phyloP scores from a whole-genome alignment of 1,284 basidiomycete genomes.

The Ustanciosporium gigantosporum region DNA sequence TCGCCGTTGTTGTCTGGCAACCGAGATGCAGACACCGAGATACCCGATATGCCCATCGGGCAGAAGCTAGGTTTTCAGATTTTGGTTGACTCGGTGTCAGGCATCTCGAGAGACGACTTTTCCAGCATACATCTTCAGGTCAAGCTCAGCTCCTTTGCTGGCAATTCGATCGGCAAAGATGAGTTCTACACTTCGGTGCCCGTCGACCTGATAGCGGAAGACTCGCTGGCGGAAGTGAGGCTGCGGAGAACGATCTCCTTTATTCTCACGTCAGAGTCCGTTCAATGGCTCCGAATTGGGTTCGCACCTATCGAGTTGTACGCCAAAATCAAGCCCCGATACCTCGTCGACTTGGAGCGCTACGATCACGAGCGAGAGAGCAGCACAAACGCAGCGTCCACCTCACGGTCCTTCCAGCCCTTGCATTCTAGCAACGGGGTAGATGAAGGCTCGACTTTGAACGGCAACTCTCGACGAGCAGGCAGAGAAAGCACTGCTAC shows the following conservation, averaged over 20 bases:
- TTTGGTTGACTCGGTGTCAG: conserved; percentile 41
- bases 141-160: conserved; percentile 47
- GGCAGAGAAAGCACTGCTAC: conserved; percentile 17
- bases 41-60: conserved; percentile 23
- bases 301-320: conserved; percentile 45
- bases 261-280: conserved; percentile 35
- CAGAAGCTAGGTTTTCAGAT: conserved; percentile 52
- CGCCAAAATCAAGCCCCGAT: conserved; percentile 24
- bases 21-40: conserved; percentile 3
- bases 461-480: neutral
- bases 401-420: conserved; percentile 10
- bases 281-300: conserved; percentile 31
- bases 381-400: neutral
- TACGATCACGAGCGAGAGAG: conserved; percentile 35
- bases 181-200: conserved; percentile 48
- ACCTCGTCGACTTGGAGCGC: conserved; percentile 35
- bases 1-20: conserved; percentile 24
- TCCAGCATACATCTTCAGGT: conserved; percentile 44
- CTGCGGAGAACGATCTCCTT: conserved; percentile 48
- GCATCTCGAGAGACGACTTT: conserved; percentile 35
- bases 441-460: neutral
- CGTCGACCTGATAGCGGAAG: conserved; percentile 28
- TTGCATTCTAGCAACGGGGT: conserved; percentile 9
- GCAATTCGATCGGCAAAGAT: conserved; percentile 33
- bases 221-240: conserved; percentile 25